Evolutionary conservation across 83 land plant genomes (phyloP).

Genomic region (Picea abies): DNA sequence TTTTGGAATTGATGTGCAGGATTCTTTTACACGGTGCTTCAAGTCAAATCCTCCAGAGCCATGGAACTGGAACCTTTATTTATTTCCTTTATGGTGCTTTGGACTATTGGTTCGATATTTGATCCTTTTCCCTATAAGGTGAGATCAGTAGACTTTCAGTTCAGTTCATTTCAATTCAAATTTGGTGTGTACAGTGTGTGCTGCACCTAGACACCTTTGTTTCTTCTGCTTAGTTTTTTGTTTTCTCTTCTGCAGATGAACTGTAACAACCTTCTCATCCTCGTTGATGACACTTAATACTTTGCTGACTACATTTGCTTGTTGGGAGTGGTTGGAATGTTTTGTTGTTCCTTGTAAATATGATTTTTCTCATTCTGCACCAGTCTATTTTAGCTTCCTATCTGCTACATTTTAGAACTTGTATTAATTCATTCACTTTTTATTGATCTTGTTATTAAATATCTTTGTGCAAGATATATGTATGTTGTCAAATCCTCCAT

Average conservation of each 20-base stretch:
- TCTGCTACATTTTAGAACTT: background rate
- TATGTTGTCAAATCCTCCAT: no score
- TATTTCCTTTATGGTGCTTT: slow-evolving; percentile 95
- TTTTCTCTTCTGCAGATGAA: background rate
- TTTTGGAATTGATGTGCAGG: slow-evolving; percentile 42
- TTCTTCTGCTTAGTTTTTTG: background rate
- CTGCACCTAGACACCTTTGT: background rate
- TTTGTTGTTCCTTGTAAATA: background rate
- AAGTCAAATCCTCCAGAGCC: slow-evolving; percentile 96
- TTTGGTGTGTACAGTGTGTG: background rate
- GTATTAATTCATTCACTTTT: no score
- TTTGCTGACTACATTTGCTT: no score
- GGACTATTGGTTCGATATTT: slow-evolving; percentile 78
- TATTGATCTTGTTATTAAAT: no score
- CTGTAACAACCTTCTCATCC: no score
- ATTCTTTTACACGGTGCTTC: slow-evolving; percentile 96
- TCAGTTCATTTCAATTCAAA: background rate
- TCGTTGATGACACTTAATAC: no score
- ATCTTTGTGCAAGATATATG: no score
- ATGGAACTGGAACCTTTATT: slow-evolving; percentile 96
- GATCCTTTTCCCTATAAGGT: slow-evolving; percentile 88
- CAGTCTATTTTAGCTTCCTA: background rate
- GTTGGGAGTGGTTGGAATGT: background rate
- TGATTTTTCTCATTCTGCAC: slow-evolving; percentile 10
- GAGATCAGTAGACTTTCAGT: background rate